Evolutionary conservation across 768 basidiomycete species (phyloP).

Genomic region (Lyophyllum decastes): DNA sequence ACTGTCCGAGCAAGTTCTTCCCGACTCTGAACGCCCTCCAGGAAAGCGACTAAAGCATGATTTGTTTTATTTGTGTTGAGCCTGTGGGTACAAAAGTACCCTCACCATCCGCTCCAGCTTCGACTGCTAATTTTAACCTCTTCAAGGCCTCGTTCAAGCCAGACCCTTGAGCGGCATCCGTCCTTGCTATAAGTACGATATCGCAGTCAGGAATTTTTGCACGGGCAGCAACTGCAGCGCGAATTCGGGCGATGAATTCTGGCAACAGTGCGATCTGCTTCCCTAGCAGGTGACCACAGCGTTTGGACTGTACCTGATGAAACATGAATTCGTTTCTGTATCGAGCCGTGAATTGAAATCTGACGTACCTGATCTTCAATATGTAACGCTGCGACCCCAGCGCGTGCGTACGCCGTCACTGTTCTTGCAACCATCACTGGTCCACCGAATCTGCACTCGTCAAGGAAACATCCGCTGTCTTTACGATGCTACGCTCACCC

Average conservation of each 20-base stretch:
- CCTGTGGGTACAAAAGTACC: neutral
- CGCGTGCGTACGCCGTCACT: constrained; percentile 47
- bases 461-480: neutral
- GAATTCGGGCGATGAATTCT: constrained; percentile 53
- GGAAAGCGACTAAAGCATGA: constrained; percentile 45
- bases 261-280: constrained; percentile 53
- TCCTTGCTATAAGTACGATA: constrained; percentile 52
- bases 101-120: constrained; percentile 38
- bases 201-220: constrained; percentile 48
- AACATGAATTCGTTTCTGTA: neutral
- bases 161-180: constrained; percentile 51
- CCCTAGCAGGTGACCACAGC: constrained; percentile 55
- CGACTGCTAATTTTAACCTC: constrained; percentile 47
- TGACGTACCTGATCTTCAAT: constrained; percentile 54
- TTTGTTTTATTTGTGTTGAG: neutral
- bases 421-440: constrained; percentile 58
- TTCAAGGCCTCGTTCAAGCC: constrained; percentile 52
- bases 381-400: constrained; percentile 53
- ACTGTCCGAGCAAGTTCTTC: constrained; percentile 45
- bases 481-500: constrained; percentile 31
- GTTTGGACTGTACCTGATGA: constrained; percentile 43
- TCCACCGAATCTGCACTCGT: constrained; percentile 43
- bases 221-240: constrained; percentile 51
- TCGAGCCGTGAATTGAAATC: too few species aligned
- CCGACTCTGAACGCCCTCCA: constrained; percentile 50